Evolutionary conservation across 163 green algal genomes (phyloP), one percentile per base, ranked within the genome.

Genomic region (Scenedesmus sp.): DNA sequence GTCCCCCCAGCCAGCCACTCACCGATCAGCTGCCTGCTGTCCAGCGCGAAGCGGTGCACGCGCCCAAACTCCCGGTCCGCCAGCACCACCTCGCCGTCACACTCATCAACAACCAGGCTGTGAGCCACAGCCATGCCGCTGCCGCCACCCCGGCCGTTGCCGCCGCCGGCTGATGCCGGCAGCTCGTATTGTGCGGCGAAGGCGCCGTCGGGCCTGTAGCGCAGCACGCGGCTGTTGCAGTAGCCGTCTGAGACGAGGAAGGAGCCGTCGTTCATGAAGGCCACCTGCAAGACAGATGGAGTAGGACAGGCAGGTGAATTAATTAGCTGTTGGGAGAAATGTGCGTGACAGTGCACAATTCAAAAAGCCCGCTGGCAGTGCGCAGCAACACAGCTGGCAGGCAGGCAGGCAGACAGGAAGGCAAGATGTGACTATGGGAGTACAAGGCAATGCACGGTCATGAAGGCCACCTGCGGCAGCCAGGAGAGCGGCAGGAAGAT

Each of bases 241-340:
- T 99, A 99, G 52, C 97, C 97, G 86, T 99, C 97, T 3, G 95
- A 93, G 6, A 99, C 95, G 67, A 96, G 95, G 87, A 99, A 94
- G 16, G 82, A 94, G 67, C 97, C 97, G 74, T 97, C 94, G 23
- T 94, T 93, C 9, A 94, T 91, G 16, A 97, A 92, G 1, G 92
- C 94, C 54, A 98, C 97, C 93, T 97, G 93, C 12, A 26, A 52
- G 52, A 81, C 88, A 81, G 79, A 89, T 57, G 81, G 62, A 90
- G 86, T 46, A 46, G 34, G 34, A 46, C 34, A 46, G 34, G 34
- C 34, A 46, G 34, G 34, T 46, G 34, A 46, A 46, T 46, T 46
- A 46, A 46, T 46, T 46, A 46, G 34, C 34, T 46, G 34, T 46
- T 46, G 34, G 34, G 34, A 46, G 34, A 46, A 46, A 46, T 46